Base-by-base conservation (phyloP, 495 filamentous ascomycete species). In the Melanomma pulvis-pyrius region DNA sequence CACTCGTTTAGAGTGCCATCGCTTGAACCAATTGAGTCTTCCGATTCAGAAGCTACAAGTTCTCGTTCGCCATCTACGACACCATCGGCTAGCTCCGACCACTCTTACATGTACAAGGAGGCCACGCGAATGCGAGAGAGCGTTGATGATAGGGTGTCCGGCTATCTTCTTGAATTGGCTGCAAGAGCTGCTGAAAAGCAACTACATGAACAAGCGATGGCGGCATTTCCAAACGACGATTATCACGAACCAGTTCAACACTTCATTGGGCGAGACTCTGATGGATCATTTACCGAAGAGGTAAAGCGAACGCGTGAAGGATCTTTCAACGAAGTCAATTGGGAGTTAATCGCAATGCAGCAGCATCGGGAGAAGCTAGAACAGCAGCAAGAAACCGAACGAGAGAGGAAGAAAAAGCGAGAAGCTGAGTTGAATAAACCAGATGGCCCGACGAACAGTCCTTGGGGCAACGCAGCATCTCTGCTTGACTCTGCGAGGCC, bases 101-200 rank as follows among this genome's bases (percentile, higher is more conserved):
- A 78, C 30, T 72, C 72, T 6, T 71, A 74, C 36, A 56, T 69
- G 53, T 74, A 73, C 49, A 78, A 77, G 67, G 73, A 78, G 58
- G 80, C 78, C 59, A 78, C 72, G 1, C 79, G 76, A 28, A 78
- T 75, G 63, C 75, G 78, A 72, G 87, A 80, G 81, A 89, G 79
- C 78, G 87, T 86, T 54, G 87, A 93, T 75, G 87, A 87, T 36
- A 80, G 84, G 63, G 87, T 90, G 61, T 87, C 87, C 48, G 87
- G 87, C 13, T 92, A 92, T 68, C 76, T 96, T 44, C 82, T 93
- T 19, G 85, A 88, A 22, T 78, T 96, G 55, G 90, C 91, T 22
- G 88, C 89, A 41, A 84, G 83, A 55, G 88, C 90, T 62, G 90
- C 90, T 15, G 87, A 93, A 73, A 86, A 86, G 73, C 87, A 93